A percentile compares a stretch with the other conserved stretches of the same genome.
Evolutionary conservation across 2,329 filamentous ascomycete species (phyloP).

Genomic region (Fusarium chuoi): DNA sequence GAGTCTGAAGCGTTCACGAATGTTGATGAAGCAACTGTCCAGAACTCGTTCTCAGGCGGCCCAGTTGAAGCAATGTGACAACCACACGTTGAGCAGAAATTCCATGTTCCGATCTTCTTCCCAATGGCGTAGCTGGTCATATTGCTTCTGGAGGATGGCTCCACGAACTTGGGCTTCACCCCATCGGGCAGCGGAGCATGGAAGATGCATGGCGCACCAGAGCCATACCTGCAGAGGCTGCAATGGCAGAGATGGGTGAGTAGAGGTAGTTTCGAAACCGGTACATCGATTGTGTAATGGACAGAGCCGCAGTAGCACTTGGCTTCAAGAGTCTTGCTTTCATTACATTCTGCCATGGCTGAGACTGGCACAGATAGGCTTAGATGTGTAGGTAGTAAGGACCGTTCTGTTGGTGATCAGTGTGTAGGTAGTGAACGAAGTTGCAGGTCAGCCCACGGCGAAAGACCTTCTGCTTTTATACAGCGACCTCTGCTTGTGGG

Average conservation of each 20-base stretch:
- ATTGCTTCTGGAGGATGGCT: constrained; percentile 51
- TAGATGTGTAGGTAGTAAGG: neutral
- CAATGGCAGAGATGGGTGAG: constrained; percentile 58
- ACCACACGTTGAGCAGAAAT: constrained; percentile 59
- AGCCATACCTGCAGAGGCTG: constrained; percentile 55
- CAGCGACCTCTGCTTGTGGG: neutral
- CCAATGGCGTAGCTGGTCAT: constrained; percentile 52
- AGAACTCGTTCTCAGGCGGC: constrained; percentile 46
- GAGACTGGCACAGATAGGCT: neutral
- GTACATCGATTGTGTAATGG: constrained; percentile 55
- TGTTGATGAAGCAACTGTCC: constrained; percentile 54
- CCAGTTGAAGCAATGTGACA: constrained; percentile 55
- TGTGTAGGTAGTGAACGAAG: neutral
- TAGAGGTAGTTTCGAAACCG: constrained; percentile 52
- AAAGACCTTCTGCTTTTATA: constrained; percentile 1
- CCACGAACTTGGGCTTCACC: constrained; percentile 52
- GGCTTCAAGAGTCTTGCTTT: constrained; percentile 53
- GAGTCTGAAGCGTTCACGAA: constrained; percentile 50
- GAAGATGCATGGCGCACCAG: constrained; percentile 56
- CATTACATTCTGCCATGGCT: constrained; percentile 32
- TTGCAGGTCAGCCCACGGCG: neutral
- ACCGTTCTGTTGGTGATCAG: neutral
- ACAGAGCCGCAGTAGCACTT: constrained; percentile 58
- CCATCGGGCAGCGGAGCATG: constrained; percentile 52
- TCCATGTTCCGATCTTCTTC: constrained; percentile 46